A percentile compares a stretch with the other conserved stretches of the same genome.
phyloP scores from a whole-genome alignment of 1,284 basidiomycete species.

The Ganoderma lucidum region DNA sequence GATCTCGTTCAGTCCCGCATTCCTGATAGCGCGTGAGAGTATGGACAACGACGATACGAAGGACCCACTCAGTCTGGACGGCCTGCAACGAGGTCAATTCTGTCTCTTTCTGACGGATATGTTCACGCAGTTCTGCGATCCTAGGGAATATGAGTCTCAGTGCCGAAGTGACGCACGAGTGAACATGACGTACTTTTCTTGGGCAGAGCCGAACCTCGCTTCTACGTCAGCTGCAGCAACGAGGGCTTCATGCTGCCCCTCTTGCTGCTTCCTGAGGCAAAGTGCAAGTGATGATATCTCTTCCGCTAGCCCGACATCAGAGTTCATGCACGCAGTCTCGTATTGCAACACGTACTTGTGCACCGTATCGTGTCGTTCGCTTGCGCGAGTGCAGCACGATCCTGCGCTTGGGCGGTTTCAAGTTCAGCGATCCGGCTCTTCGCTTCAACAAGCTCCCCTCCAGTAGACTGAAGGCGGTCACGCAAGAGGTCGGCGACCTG shows the following conservation, averaged over 20 bases:
- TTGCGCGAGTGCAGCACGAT: constrained; percentile 36
- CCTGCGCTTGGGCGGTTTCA: constrained; percentile 37
- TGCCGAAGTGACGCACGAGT: too few species aligned
- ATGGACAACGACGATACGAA: neutral
- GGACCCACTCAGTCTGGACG: constrained; percentile 31
- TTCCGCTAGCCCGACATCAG: constrained; percentile 25
- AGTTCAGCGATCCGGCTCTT: constrained; percentile 40
- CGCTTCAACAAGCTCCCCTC: constrained; percentile 44
- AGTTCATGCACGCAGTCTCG: neutral
- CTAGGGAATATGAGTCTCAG: constrained; percentile 20
- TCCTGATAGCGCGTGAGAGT: constrained; percentile 11
- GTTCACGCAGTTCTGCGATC: constrained; percentile 22
- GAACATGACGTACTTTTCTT: constrained; percentile 34
- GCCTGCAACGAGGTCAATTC: constrained; percentile 27
- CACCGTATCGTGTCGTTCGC: constrained; percentile 32
- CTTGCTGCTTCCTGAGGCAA: constrained; percentile 32
- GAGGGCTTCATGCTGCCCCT: constrained; percentile 30
- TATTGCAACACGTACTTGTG: constrained; percentile 32
- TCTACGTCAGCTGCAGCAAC: constrained; percentile 32
- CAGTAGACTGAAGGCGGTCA: constrained; percentile 43
- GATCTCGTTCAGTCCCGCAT: constrained; percentile 11
- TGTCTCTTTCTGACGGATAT: constrained; percentile 30
- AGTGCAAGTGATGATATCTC: constrained; percentile 31
- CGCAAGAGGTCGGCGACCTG: constrained; percentile 47
- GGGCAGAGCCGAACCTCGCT: constrained; percentile 30